These are phyloP conservation scores for Adansonia digitata DNA, from an alignment of 345 rosid species.

Conservation along the genomic window DNA sequence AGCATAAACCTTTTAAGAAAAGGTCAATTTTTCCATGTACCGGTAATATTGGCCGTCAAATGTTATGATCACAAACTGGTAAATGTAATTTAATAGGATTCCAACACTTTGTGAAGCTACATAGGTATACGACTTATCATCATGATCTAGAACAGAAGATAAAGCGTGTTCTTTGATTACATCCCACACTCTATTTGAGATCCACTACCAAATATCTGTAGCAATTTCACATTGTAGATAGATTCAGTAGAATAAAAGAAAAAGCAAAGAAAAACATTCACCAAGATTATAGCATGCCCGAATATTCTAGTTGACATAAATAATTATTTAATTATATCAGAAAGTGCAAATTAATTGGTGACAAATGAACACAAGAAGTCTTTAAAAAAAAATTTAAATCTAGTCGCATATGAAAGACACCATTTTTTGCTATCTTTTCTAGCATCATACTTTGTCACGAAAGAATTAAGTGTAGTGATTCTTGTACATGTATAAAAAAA, in stretches of 20 bases:
- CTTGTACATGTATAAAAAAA: slow-evolving; percentile 34
- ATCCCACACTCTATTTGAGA: slow-evolving; percentile 50
- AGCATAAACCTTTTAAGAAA: slow-evolving; percentile 31
- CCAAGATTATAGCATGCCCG: background rate
- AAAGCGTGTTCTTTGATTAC: slow-evolving; percentile 56
- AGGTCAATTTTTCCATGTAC: slow-evolving; percentile 28
- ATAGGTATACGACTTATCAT: slow-evolving; percentile 32
- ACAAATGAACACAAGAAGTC: slow-evolving; percentile 34
- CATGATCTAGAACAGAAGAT: slow-evolving; percentile 48
- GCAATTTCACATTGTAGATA: background rate
- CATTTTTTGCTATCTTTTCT: slow-evolving; percentile 62
- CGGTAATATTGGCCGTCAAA: slow-evolving; percentile 25
- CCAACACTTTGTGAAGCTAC: slow-evolving; percentile 19
- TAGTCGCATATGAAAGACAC: slow-evolving; percentile 41
- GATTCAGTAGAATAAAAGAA: no score
- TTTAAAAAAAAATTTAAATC: slow-evolving; percentile 28
- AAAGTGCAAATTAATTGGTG: slow-evolving; percentile 17
- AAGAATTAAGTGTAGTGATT: slow-evolving; percentile 68
- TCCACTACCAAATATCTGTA: slow-evolving; percentile 43
- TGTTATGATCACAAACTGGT: slow-evolving; percentile 35
- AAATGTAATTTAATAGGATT: slow-evolving; percentile 8
- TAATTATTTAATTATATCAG: slow-evolving; percentile 32
- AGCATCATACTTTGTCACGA: slow-evolving; percentile 68
- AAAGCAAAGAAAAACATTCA: no score
- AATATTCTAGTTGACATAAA: background rate